Percentiles rank a stretch among this genome's conserved stretches.
These are phyloP conservation scores for Pontederia crassipes DNA, from an alignment of 176 grass and related monocot genomes.

Conservation along the genomic window DNA sequence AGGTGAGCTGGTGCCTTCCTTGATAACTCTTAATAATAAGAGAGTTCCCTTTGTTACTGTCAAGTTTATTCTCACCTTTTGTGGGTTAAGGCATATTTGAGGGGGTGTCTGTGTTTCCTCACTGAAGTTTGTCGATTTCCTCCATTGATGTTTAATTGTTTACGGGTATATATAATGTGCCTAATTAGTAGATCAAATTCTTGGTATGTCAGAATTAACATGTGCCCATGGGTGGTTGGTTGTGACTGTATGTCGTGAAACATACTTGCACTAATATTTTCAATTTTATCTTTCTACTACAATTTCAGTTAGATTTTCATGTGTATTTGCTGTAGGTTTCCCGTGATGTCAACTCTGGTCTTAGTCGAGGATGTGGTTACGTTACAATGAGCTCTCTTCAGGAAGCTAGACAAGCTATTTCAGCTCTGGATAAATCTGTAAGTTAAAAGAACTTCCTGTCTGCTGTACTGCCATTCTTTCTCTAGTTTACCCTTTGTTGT, in stretches of 20 bases:
- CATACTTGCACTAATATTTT: not conserved
- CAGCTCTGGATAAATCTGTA: constrained; percentile 54
- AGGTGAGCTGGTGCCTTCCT: no score
- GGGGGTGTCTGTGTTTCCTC: no score
- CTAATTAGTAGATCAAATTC: no score
- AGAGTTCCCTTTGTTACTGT: no score
- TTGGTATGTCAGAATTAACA: no score
- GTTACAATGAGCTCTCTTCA: constrained; percentile 50
- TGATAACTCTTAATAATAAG: no score
- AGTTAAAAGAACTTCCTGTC: constrained; percentile 21
- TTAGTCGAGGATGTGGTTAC: constrained; percentile 60
- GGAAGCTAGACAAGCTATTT: constrained; percentile 51
- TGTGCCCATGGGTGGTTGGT: no score
- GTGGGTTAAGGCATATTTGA: no score
- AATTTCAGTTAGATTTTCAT: not conserved
- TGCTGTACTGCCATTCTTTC: not conserved
- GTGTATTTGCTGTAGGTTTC: constrained; percentile 31
- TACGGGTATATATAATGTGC: no score
- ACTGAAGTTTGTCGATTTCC: no score
- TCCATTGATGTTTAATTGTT: no score
- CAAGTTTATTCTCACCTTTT: no score
- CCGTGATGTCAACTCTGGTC: constrained; percentile 35
- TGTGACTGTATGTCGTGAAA: not conserved
- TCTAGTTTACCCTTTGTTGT: constrained; percentile 6
- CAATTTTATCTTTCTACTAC: not conserved